Evolutionary conservation across 257 asterid genomes (phyloP).

Genomic region (Fraxinus quadrangulata): DNA sequence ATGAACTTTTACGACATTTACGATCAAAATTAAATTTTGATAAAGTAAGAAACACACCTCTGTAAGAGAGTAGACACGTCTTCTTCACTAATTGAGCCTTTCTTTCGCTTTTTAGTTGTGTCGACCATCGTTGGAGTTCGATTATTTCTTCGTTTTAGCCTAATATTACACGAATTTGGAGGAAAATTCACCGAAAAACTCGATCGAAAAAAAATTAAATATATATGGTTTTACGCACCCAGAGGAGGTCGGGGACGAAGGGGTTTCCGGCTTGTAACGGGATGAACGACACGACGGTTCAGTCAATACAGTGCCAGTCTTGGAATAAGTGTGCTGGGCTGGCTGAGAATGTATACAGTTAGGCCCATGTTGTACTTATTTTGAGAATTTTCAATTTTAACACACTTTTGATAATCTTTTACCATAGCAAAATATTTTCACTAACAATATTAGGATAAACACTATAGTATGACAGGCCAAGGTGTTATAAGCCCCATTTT

Average conservation of each 20-base stretch:
- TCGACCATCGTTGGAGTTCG: constrained; percentile 45
- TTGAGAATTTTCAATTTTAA: background rate
- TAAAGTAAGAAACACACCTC: constrained; percentile 41
- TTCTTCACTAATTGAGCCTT: constrained; percentile 58
- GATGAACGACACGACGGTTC: background rate
- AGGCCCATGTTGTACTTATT: background rate
- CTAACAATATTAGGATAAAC: background rate
- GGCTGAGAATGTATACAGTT: background rate
- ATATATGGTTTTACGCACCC: background rate
- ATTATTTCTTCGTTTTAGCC: constrained; percentile 14
- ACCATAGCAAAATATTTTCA: background rate
- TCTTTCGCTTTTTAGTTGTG: constrained; percentile 55
- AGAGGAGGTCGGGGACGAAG: background rate
- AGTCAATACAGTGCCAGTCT: background rate
- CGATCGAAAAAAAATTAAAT: background rate
- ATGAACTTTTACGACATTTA: background rate
- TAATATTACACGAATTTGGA: background rate
- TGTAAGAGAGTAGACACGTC: constrained; percentile 51
- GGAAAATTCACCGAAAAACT: background rate
- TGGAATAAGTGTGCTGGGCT: background rate
- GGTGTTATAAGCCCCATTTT: too few relatives aligned
- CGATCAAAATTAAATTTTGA: background rate
- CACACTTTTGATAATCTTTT: background rate
- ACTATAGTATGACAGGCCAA: too few relatives aligned
- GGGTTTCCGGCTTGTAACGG: background rate